phyloP scores from a whole-genome alignment of 1,139 yeast genomes.

The Lizanozyma gosingica region DNA sequence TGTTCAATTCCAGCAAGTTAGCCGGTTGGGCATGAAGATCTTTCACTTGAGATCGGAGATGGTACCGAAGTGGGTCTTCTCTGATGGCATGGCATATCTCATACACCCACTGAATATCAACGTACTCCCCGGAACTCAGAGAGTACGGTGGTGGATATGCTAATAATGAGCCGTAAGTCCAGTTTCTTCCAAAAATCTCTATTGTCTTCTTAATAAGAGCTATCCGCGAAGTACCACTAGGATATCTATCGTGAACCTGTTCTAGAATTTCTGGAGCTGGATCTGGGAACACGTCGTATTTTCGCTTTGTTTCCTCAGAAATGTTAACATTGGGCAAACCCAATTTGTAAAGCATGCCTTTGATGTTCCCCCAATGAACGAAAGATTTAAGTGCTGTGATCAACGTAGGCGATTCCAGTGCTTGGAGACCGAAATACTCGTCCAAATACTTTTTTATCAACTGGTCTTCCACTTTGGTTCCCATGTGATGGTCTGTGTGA shows the following conservation, averaged over 20 bases:
- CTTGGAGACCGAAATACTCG: slow-evolving; percentile 34
- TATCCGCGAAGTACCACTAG: slow-evolving; percentile 47
- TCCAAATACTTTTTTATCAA: slow-evolving; percentile 32
- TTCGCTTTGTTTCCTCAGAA: slow-evolving; percentile 18
- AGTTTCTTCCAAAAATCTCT: slow-evolving; percentile 13
- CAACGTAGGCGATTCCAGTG: slow-evolving; percentile 32
- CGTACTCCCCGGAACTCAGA: slow-evolving; percentile 12
- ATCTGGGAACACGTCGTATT: slow-evolving; percentile 33
- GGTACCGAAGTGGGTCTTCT: slow-evolving; percentile 40
- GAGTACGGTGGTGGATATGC: slow-evolving; percentile 17
- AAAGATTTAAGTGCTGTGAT: slow-evolving; percentile 43
- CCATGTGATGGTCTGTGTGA: slow-evolving; percentile 51
- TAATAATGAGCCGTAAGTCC: slow-evolving; percentile 14
- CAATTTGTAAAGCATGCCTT: slow-evolving; percentile 36
- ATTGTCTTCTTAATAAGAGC: slow-evolving; percentile 34
- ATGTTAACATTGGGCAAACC: slow-evolving; percentile 33
- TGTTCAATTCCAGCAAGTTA: slow-evolving; percentile 25
- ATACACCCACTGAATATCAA: slow-evolving; percentile 28
- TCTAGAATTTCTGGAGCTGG: slow-evolving; percentile 33
- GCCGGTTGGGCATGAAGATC: slow-evolving; percentile 28
- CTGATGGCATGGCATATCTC: slow-evolving; percentile 40
- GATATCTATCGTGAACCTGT: slow-evolving; percentile 38
- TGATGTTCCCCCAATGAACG: slow-evolving; percentile 50
- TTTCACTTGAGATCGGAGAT: slow-evolving; percentile 35
- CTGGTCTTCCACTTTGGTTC: slow-evolving; percentile 39